These are phyloP conservation scores for Amaranthus cruentus DNA, from an alignment of 148 eudicot genomes.

Conservation along the genomic window DNA sequence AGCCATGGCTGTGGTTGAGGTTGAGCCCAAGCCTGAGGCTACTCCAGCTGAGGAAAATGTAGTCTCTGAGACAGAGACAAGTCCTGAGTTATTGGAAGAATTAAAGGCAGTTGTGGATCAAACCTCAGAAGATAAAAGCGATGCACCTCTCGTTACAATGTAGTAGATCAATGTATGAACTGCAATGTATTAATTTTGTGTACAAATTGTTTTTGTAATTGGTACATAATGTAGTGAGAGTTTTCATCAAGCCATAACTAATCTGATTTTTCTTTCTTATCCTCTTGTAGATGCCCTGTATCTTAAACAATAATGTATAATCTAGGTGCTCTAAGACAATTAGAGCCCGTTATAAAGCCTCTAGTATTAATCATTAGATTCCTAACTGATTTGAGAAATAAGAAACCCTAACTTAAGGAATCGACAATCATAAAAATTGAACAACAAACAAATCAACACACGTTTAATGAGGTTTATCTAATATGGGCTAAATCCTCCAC, in stretches of 20 bases:
- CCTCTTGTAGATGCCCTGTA: not conserved
- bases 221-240: constrained; percentile 28
- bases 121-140: constrained; percentile 34
- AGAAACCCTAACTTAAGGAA: too few relatives aligned
- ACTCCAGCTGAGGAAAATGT: constrained; percentile 10
- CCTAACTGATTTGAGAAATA: too few relatives aligned
- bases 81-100: constrained; percentile 23
- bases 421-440: too few relatives aligned
- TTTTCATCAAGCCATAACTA: constrained; percentile 13
- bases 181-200: not conserved
- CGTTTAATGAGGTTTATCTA: too few relatives aligned
- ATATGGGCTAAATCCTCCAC: too few relatives aligned
- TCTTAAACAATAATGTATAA: too few relatives aligned
- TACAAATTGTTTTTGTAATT: constrained; percentile 12
- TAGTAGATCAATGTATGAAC: constrained; percentile 10
- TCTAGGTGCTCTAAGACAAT: too few relatives aligned
- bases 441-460: too few relatives aligned
- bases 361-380: too few relatives aligned
- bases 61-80: constrained; percentile 14
- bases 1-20: not conserved
- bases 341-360: too few relatives aligned
- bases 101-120: constrained; percentile 30
- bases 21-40: not conserved
- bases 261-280: constrained; percentile 2
- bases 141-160: constrained; percentile 43